Evolutionary conservation across 208 protist species (phyloP), one percentile per base, ranked within the genome.

Genomic region (Leishmania arabica): DNA sequence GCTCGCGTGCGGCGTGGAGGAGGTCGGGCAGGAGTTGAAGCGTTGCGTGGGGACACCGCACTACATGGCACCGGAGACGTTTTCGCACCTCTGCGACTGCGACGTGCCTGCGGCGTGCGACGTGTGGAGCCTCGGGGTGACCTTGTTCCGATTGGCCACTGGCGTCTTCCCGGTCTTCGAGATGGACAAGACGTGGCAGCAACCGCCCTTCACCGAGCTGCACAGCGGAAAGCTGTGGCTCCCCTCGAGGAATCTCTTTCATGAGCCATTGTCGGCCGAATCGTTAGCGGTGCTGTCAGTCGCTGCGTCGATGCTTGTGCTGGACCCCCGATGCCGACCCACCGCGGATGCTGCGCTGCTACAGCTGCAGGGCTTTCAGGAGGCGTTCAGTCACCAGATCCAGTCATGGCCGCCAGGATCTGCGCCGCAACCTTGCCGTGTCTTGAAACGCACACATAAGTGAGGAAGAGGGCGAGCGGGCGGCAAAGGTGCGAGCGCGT

Each of bases 121-220:
- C 53, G 81, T 84, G 45, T 84, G 75, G 75, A 80, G 75, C 49
- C 81, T 84, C 58, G 81, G 81, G 37, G 69, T 84, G 34, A 73
- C 69, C 5, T 72, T 84, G 11, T 69, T 70, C 60, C 37, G 45
- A 21, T 71, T 84, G 31, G 68, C 60, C 31, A 80, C 75, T 2
- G 81, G 75, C 21, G 27, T 15, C 34, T 47, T 62, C 0, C 69
- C 75, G 0, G n/a, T 8, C 7, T 80, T 77, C 15, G 31, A 75
- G 13, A 31, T 17, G 27, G 42, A 40, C 31, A 11, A 42, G 62
- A 40, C 24, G 62, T 68, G 62, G 62, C 24, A 21, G 62, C 15
- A 40, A n/a, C 65, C 65, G 6, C 65, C 65, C 17, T 70, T 70
- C 65, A 27, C 15, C 9, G 37, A 7, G 27, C 27, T 74, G 8